These are phyloP conservation scores for Chrysoporthe deuterocubensis DNA, from an alignment of 2,329 filamentous ascomycete genomes.

Conservation along the genomic window DNA sequence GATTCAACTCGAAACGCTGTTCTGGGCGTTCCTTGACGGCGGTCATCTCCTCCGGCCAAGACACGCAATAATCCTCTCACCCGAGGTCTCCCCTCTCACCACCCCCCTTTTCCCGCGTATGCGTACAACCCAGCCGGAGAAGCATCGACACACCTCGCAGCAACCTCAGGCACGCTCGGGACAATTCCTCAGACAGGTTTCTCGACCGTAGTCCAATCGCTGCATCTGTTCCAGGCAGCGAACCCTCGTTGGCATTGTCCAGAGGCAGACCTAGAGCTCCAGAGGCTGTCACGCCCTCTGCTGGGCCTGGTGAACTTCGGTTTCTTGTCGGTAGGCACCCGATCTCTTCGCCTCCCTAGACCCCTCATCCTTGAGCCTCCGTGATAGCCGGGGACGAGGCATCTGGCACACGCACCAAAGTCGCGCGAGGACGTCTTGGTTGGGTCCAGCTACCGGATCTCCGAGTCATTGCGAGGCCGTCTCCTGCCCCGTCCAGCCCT, in stretches of 20 bases:
- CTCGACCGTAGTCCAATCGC: conserved; percentile 13
- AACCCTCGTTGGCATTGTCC: conserved; percentile 10
- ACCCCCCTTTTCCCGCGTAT: not conserved
- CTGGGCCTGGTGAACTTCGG: not conserved
- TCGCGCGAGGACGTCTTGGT: not conserved
- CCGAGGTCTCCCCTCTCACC: not conserved
- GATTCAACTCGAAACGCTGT: not conserved
- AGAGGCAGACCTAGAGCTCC: conserved; percentile 19
- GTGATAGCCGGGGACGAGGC: not conserved
- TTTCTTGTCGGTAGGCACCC: conserved; percentile 10
- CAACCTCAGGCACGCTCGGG: conserved; percentile 3
- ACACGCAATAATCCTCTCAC: not conserved
- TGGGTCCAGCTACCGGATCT: not conserved
- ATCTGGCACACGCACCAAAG: conserved; percentile 1
- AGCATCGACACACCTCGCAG: conserved; percentile 6
- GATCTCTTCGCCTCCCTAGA: conserved; percentile 8
- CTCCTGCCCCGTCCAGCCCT: not conserved
- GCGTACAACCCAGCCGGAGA: not conserved
- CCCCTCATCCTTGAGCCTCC: not conserved
- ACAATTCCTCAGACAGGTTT: conserved; percentile 1
- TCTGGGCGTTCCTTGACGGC: not conserved
- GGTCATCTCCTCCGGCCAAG: not conserved
- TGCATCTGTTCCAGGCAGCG: conserved; percentile 14
- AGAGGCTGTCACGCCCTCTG: conserved; percentile 4
- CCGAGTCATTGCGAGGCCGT: conserved; percentile 1